Evolutionary conservation across 192 early-diverging fungal genomes (phyloP), one percentile per base, ranked within the genome.

Genomic region (Hyaloraphidium curvatum): DNA sequence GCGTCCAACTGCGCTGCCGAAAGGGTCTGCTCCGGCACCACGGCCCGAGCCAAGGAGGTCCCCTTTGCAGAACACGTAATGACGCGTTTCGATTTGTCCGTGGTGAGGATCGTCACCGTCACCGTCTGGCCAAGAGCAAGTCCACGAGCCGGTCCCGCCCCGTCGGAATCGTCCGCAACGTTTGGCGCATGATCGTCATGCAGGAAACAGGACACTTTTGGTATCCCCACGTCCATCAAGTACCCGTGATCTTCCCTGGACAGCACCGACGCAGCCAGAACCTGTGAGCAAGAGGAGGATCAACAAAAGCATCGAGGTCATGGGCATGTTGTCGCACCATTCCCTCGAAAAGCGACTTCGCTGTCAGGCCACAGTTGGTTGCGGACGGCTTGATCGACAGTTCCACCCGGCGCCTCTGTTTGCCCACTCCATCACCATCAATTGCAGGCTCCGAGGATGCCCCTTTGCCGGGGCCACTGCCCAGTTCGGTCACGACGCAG

Each of bases 241-340:
- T 89, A 93, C 23, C 92, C 92, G 58, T 88, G 88, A 68, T 97
- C 92, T 66, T 97, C 91, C 2, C 85, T 72, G 58, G 83, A 86
- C 52, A 77, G 63, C 19, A 97, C 75, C 23, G 75, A 67, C 40
- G 75, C 82, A 19, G 78, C 59, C 52, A 93, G 31, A 21, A 76
- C 41, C 74, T 39, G 17, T 31, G 48, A 43, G 28, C 29, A 14
- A 43, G 31, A 28, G 54, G 16, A 13, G 28, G 22, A 26, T 43
- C 16, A 67, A 17, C 29, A 58, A 13, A 19, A 28, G n/a, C n/a
- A n/a, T n/a, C n/a, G n/a, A n/a, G n/a, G n/a, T n/a, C n/a, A n/a
- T n/a, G n/a, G 3, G 55, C 26, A 17, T 19, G 0, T 56, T 7
- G 27, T 31, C 3, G 30, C 31, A 27, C 68, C 67, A 82, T 69